A percentile compares a stretch with the other conserved stretches of the same genome.
Conservation (phyloP, 2,329 filamentous ascomycete species). For the Dothistroma pini region DNA sequence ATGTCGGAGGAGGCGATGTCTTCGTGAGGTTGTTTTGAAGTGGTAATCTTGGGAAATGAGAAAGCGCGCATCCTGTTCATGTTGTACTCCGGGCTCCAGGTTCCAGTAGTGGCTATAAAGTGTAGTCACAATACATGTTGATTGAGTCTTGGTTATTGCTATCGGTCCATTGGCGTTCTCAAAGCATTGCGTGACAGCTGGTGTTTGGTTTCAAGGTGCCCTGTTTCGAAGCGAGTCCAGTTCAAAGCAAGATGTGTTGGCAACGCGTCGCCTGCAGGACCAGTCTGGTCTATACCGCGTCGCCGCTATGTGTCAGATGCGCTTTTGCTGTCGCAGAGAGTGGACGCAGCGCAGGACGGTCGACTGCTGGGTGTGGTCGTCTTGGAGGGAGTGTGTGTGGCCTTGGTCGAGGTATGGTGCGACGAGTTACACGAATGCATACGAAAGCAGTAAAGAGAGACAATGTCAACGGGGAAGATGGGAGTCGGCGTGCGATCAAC, state of each 20-base stretch:
- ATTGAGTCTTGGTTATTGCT: slow-evolving; percentile 12
- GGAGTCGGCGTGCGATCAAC: slow-evolving; percentile 2
- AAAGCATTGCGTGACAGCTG: slow-evolving; percentile 21
- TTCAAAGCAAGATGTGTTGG: slow-evolving; percentile 24
- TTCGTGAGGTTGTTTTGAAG: slow-evolving; percentile 15
- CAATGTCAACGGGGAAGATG: slow-evolving; percentile 4
- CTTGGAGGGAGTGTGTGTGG: background rate
- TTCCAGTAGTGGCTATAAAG: slow-evolving; percentile 15
- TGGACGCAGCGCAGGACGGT: background rate
- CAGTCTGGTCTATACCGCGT: slow-evolving; percentile 8
- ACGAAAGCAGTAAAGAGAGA: slow-evolving; percentile 7
- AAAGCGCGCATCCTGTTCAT: slow-evolving; percentile 31
- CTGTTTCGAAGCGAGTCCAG: slow-evolving; percentile 18
- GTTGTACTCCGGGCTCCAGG: slow-evolving; percentile 19
- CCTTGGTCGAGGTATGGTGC: background rate
- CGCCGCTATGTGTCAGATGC: slow-evolving; percentile 13
- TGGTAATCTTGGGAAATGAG: slow-evolving; percentile 25
- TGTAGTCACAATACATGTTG: slow-evolving; percentile 23
- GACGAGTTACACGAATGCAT: background rate
- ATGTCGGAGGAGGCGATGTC: slow-evolving; percentile 23
- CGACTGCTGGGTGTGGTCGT: background rate
- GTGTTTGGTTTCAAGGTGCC: slow-evolving; percentile 22
- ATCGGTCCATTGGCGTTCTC: slow-evolving; percentile 25
- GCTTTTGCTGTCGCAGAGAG: background rate
- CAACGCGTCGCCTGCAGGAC: slow-evolving; percentile 20